Conservation (phyloP, 495 filamentous ascomycete species). For the Aspergillus nidulans region DNA sequence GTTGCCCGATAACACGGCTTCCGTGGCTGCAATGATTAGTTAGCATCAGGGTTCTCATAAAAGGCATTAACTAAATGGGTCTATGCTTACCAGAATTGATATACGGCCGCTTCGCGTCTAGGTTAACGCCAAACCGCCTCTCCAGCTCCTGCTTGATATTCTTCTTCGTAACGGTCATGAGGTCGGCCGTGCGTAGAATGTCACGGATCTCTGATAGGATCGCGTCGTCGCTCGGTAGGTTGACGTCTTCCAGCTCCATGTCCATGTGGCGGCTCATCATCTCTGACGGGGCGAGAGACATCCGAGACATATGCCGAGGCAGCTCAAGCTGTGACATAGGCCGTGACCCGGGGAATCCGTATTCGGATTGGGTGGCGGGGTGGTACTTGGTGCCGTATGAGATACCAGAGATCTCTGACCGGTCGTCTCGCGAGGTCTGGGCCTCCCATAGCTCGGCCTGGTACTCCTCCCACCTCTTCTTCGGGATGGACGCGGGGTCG, state of each 20-base stretch:
- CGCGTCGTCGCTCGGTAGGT: slow-evolving; percentile 81
- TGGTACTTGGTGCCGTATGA: slow-evolving; percentile 85
- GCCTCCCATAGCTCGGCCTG: slow-evolving; percentile 92
- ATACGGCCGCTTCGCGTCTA: slow-evolving; percentile 81
- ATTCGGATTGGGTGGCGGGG: slow-evolving; percentile 47
- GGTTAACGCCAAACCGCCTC: slow-evolving; percentile 71
- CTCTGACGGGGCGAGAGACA: slow-evolving; percentile 79
- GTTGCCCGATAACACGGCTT: slow-evolving; percentile 63
- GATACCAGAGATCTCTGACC: slow-evolving; percentile 85
- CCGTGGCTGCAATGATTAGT: slow-evolving; percentile 58
- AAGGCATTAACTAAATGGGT: neutral
- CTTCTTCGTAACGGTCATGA: slow-evolving; percentile 99
- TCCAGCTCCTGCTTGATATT: slow-evolving; percentile 92
- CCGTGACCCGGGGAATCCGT: slow-evolving; percentile 53
- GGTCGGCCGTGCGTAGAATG: slow-evolving; percentile 82
- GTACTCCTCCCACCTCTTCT: slow-evolving; percentile 99
- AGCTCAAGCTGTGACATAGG: slow-evolving; percentile 74
- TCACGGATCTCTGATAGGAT: slow-evolving; percentile 91
- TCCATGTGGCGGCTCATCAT: slow-evolving; percentile 59
- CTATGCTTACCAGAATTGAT: slow-evolving; percentile 81
- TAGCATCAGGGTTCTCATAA: slow-evolving; percentile 9
- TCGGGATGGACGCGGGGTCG: slow-evolving; percentile 85
- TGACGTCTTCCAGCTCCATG: slow-evolving; percentile 64
- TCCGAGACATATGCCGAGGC: slow-evolving; percentile 53
- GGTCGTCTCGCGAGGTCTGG: slow-evolving; percentile 79